These are phyloP conservation scores for Colletotrichum lini DNA, from an alignment of 2,329 filamentous ascomycete genomes.

Conservation along the genomic window DNA sequence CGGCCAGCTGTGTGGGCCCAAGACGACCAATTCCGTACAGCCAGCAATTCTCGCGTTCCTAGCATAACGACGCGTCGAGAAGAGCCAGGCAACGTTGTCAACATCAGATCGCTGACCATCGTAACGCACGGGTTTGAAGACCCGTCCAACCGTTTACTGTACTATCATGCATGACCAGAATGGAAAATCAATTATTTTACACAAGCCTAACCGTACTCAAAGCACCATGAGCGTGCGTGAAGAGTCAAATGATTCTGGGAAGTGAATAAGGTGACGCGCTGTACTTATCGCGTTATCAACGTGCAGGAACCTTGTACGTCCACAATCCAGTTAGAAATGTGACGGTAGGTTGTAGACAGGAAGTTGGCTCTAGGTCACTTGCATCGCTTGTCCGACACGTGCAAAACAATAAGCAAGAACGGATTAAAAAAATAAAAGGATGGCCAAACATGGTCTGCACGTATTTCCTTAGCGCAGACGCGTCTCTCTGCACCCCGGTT, in stretches of 20 bases:
- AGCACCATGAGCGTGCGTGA: not conserved
- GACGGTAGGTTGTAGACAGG: not conserved
- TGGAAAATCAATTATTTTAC: too few relatives aligned
- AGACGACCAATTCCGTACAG: not conserved
- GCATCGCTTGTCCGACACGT: not conserved
- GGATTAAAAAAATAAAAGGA: conserved; percentile 17
- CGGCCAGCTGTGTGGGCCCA: not conserved
- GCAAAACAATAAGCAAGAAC: not conserved
- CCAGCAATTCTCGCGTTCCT: not conserved
- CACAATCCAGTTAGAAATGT: not conserved
- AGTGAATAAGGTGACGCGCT: not conserved
- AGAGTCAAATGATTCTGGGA: not conserved
- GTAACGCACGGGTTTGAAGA: not conserved
- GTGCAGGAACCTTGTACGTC: not conserved
- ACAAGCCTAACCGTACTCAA: not conserved
- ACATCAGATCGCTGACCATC: not conserved
- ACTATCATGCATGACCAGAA: not conserved
- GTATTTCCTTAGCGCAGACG: conserved; percentile 45
- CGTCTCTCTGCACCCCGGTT: conserved; percentile 27
- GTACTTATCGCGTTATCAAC: not conserved
- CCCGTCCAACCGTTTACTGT: too few relatives aligned
- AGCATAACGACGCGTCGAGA: not conserved
- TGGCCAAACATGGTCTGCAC: conserved; percentile 31
- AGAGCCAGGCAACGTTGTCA: not conserved
- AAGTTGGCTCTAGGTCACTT: conserved; percentile 8